Base-by-base conservation (phyloP, 169 alveolate species). In the Cytauxzoon felis region DNA sequence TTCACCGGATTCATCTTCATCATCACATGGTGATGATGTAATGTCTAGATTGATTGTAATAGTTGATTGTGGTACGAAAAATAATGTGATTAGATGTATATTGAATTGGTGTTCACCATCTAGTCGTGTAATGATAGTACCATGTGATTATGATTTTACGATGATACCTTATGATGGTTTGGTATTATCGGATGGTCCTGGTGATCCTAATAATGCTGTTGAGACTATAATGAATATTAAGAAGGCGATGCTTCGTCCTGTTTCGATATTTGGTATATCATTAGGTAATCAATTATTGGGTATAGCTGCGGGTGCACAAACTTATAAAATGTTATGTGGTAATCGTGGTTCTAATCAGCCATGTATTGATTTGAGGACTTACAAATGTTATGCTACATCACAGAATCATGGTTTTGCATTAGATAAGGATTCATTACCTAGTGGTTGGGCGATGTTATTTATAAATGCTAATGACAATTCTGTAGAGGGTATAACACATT, bases 281-380 rank as follows among this genome's bases (percentile, higher is more conserved):
- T 71, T 91, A 67, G 95, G 95, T 4, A 88, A 91, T 75, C 93
- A 88, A 76, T 63, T 91, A 26, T 48, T 91, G 54, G 95, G 89
- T 16, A 54, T 91, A 56, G 92, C 95, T 2, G 90, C 92, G 0
- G 95, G 94, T 1, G 89, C 91, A n/a, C 65, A 51, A 23, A 82
- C 92, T 23, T 88, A 82, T 82, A 91, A 91, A 82, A 91, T 91
- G 95, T 78, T 53, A 16, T 83, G 65, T 50, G 93, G 94, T 18
- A 83, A 83, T 80, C 89, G 91, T 41, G 95, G 95, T 26, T 80
- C 87, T 83, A 91, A 91, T 80, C 95, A 91, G 81, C 95, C 95
- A 9, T 88, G 87, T 57, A 78, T 91, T 41, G 93, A 91, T 58
- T 61, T 88, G 71, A 75, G 92, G 18, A 89, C 93, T 53, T 76